Conservation (phyloP, 2,329 filamentous ascomycete species). For the Cladobotryum mycophilum region DNA sequence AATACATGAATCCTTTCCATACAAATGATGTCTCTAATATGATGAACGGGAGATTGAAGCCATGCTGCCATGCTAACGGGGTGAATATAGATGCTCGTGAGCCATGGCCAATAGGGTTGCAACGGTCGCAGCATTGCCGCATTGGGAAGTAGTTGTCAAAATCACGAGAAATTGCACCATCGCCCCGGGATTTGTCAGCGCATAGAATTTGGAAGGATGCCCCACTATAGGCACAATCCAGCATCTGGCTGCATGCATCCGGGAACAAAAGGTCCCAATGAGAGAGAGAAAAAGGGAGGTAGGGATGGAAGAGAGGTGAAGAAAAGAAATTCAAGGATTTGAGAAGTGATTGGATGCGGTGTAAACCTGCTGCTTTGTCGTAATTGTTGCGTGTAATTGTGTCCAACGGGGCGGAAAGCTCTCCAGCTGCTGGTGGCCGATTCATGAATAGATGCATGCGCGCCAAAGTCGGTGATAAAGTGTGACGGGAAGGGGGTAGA, state of each 20-base stretch:
- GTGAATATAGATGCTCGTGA: conserved; percentile 6
- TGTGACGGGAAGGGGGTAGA: not conserved
- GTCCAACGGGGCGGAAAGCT: too few relatives aligned
- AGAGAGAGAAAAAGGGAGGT: not conserved
- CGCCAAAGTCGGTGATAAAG: too few relatives aligned
- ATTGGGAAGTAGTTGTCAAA: conserved; percentile 12
- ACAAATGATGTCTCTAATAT: not conserved
- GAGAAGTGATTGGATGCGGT: too few relatives aligned
- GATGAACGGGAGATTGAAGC: not conserved
- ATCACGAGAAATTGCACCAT: conserved; percentile 61
- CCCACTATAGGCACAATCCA: conserved; percentile 15
- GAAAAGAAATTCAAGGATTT: too few relatives aligned
- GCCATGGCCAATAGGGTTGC: conserved; percentile 6
- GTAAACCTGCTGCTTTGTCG: too few relatives aligned
- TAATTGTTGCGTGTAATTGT: too few relatives aligned
- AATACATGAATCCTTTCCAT: not conserved
- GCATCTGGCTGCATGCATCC: conserved; percentile 18
- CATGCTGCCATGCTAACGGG: not conserved
- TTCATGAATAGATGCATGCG: too few relatives aligned
- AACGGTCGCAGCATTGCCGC: not conserved
- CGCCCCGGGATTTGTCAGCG: conserved; percentile 39
- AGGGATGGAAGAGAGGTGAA: not conserved
- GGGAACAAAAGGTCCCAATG: conserved; percentile 8
- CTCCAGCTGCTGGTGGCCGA: too few relatives aligned
- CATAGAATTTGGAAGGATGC: conserved; percentile 14